Conservation (phyloP, 139 green algal genomes). For the Auxenochlorella pyrenoidosa region DNA sequence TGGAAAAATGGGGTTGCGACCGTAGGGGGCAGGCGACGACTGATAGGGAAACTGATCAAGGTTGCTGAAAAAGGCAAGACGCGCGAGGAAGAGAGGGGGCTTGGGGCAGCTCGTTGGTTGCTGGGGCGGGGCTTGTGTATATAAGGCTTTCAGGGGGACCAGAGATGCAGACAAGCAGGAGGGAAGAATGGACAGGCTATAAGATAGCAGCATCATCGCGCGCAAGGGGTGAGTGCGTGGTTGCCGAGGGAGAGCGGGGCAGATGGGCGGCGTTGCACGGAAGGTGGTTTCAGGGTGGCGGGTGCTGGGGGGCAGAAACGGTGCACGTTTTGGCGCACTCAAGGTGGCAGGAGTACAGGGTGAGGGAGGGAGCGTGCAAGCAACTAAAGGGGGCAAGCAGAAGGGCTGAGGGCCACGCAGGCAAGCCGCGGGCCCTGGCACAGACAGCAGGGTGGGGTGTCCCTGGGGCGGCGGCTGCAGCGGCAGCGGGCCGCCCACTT, state of each 20-base stretch:
- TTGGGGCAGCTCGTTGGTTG: background rate
- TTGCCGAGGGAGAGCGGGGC: background rate
- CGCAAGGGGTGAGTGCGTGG: background rate
- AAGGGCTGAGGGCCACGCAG: background rate
- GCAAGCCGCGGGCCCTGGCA: background rate
- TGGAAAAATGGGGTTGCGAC: background rate
- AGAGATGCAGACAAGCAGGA: background rate
- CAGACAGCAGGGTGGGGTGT: background rate
- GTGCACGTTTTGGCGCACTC: background rate
- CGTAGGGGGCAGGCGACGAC: background rate
- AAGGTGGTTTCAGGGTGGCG: background rate
- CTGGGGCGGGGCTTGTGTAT: background rate
- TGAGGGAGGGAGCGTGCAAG: background rate
- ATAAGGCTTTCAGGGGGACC: background rate
- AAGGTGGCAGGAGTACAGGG: background rate
- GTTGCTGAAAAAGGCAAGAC: background rate
- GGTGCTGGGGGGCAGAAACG: background rate
- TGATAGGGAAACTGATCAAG: background rate
- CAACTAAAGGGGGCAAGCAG: background rate
- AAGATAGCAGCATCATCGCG: background rate
- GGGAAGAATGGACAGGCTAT: background rate
- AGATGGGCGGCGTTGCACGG: background rate
- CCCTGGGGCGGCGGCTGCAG: background rate
- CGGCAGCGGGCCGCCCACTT: background rate
- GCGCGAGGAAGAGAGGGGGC: background rate